Percentiles rank a stretch among this genome's conserved stretches.
phyloP scores from a whole-genome alignment of 2,329 filamentous ascomycete genomes.

The Diaporthe velutina region DNA sequence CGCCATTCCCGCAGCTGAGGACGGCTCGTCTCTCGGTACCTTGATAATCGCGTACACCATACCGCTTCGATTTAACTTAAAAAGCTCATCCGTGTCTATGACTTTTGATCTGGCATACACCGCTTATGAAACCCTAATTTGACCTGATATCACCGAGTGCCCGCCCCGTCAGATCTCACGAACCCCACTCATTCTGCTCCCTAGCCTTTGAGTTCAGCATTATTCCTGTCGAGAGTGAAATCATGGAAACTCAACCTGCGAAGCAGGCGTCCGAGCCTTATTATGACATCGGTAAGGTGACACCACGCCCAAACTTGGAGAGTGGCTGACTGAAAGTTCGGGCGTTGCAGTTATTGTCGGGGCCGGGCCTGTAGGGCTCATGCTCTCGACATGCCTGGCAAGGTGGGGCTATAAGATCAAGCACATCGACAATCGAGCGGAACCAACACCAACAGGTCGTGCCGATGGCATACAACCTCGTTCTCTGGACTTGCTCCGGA shows the following conservation, averaged over 20 bases:
- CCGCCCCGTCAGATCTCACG: too few species aligned
- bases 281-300: constrained; percentile 42
- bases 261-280: constrained; percentile 36
- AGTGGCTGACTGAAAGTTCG: constrained; percentile 40
- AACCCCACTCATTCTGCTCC: too few species aligned
- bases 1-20: not conserved
- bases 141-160: not conserved
- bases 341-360: constrained; percentile 79
- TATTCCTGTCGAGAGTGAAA: not conserved
- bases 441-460: constrained; percentile 86
- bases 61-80: not conserved
- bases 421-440: constrained; percentile 90
- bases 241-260: constrained; percentile 39
- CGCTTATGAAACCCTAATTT: not conserved
- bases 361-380: constrained; percentile 88
- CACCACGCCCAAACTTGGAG: not conserved
- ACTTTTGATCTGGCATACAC: not conserved
- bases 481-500: constrained; percentile 86
- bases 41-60: not conserved
- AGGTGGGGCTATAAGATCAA: constrained; percentile 96
- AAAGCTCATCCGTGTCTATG: not conserved
- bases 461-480: constrained; percentile 94
- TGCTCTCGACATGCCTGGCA: constrained; percentile 88
- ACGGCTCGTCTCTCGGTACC: constrained; percentile 7
- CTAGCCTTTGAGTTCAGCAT: not conserved